Percentiles rank a stretch among this genome's conserved stretches.
Conservation (phyloP, 768 basidiomycete genomes). For the Pholiota conissans region DNA sequence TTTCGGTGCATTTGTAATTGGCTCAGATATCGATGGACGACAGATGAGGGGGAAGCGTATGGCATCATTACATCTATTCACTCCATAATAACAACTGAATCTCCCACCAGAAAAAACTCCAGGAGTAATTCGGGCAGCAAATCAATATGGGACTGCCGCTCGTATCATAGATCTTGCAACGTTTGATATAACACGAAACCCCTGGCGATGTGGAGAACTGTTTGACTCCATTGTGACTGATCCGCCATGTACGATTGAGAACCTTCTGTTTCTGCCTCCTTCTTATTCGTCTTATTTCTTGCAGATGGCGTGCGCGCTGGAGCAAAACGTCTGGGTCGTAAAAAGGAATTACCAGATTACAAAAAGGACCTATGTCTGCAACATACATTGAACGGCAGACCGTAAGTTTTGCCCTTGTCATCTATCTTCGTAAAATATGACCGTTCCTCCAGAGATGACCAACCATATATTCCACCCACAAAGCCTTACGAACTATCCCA, state of each 20-base stretch:
- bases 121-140: constrained; percentile 78
- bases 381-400: constrained; percentile 37
- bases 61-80: constrained; percentile 6
- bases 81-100: not conserved
- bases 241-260: constrained; percentile 74
- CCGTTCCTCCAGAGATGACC: constrained; percentile 43
- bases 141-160: constrained; percentile 76
- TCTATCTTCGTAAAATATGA: not conserved
- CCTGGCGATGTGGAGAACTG: constrained; percentile 85
- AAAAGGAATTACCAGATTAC: constrained; percentile 43
- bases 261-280: not conserved
- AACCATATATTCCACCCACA: constrained; percentile 85
- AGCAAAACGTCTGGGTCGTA: constrained; percentile 78
- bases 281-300: not conserved
- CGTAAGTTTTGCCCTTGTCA: constrained; percentile 35
- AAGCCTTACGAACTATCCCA: constrained; percentile 90
- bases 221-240: constrained; percentile 96
- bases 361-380: constrained; percentile 37
- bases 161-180: constrained; percentile 84
- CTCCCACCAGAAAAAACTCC: constrained; percentile 41
- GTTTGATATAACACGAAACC: constrained; percentile 90
- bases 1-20: constrained; percentile 85
- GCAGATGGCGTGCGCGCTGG: constrained; percentile 91
- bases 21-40: constrained; percentile 95
- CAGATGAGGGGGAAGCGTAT: constrained; percentile 94